Evolutionary conservation across 2,329 filamentous ascomycete species (phyloP), one percentile per base, ranked within the genome.

Genomic region (Cyanodermella asteris): DNA sequence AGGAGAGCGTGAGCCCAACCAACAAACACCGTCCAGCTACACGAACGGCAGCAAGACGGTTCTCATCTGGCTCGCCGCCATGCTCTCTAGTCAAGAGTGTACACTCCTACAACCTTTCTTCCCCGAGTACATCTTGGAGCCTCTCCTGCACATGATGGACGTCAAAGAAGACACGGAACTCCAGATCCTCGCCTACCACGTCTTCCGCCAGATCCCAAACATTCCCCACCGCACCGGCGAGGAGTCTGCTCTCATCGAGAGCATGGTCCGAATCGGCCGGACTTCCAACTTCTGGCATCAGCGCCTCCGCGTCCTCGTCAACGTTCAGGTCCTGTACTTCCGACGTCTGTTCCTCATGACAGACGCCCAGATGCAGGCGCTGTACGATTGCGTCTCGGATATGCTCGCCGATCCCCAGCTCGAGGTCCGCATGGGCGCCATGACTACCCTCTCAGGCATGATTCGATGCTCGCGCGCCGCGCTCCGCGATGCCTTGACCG

Each of bases 291-390:
- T 77, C 28, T 97, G 87, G 87, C 87, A 97, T 48, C 87, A 97
- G 51, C 75, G 87, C 23, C 61, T 97, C 19, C 70, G 90, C 14
- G 80, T 91, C 21, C 66, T 97, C 37, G 82, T 97, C 51, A 94
- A 94, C 51, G 93, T 97, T 59, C 90, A 97, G 42, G 84, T 94
- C 35, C 73, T 97, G 38, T 97, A 93, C 56, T 97, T 94, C 66
- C 74, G 87, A 25, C 76, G 84, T 14, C 64, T 97, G 18, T 97
- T 97, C 58, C 56, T 94, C 15, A 76, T 90, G 36, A 64, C 69
- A 16, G 56, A 64, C 5, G 52, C 62, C 6, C 73, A 91, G 44
- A 75, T 87, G 27, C 64, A 78, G 37, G 63, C 67, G 17, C 64
- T 97, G 10, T 91, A 94, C 43, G 71, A 74, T 22, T 90, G 82